These are phyloP conservation scores for Suillus plorans DNA, from an alignment of 768 basidiomycete genomes.

Conservation along the genomic window DNA sequence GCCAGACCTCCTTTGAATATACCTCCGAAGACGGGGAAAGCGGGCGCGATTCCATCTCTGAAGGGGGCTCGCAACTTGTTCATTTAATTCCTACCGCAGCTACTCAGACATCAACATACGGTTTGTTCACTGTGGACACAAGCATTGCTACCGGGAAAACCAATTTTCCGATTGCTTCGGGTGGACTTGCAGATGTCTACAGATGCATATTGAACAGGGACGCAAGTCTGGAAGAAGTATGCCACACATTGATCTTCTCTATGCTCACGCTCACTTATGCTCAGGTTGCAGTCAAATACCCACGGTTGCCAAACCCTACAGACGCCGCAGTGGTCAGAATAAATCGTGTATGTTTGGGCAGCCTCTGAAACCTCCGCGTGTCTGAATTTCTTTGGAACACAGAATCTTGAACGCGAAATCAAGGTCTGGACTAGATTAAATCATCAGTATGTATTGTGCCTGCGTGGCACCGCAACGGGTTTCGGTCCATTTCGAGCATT, in stretches of 20 bases:
- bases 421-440: conserved; percentile 20
- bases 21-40: not conserved
- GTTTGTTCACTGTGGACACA: not conserved
- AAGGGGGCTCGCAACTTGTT: not conserved
- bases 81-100: not conserved
- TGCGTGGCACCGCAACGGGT: conserved; percentile 18
- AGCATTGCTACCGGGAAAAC: not conserved
- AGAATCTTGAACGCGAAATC: conserved; percentile 24
- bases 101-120: not conserved
- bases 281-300: conserved; percentile 9
- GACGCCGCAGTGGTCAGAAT: not conserved
- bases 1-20: not conserved
- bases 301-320: not conserved
- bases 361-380: not conserved
- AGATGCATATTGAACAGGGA: conserved; percentile 20
- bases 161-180: conserved; percentile 13
- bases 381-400: not conserved
- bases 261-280: not conserved
- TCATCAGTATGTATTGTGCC: conserved; percentile 20
- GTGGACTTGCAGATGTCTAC: conserved; percentile 49
- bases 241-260: not conserved
- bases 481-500: conserved; percentile 25
- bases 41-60: not conserved
- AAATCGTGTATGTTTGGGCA: not conserved
- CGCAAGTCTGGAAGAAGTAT: not conserved